A percentile compares a stretch with the other conserved stretches of the same genome.
Conservation (phyloP, 352 stramenopile species). For the Pythium brachiatum region DNA sequence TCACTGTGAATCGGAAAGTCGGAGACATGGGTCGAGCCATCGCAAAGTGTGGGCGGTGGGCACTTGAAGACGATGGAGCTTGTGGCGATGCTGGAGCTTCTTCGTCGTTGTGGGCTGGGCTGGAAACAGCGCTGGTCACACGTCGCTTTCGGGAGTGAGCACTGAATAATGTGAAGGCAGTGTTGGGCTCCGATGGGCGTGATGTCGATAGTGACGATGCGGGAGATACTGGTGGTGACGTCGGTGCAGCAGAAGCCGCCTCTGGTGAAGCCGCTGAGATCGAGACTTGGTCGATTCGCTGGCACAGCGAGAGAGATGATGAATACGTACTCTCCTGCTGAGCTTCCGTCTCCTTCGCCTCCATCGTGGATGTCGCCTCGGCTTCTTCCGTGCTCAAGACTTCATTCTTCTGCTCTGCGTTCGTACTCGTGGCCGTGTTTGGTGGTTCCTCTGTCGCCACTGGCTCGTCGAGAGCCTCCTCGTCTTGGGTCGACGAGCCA, state of each 20-base stretch:
- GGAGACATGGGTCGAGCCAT: conserved; percentile 25
- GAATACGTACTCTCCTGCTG: conserved; percentile 26
- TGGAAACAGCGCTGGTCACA: neutral
- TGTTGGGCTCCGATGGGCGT: conserved; percentile 1
- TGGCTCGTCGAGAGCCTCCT: neutral
- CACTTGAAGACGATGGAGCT: conserved; percentile 3
- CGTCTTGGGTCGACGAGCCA: neutral
- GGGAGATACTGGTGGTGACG: neutral
- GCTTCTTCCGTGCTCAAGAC: neutral
- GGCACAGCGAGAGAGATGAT: conserved; percentile 61
- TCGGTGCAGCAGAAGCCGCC: neutral
- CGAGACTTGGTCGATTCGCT: conserved; percentile 74
- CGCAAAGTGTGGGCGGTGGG: conserved; percentile 6
- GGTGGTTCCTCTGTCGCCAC: neutral
- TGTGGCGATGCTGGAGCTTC: conserved; percentile 1
- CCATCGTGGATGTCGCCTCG: neutral
- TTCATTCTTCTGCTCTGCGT: conserved; percentile 19
- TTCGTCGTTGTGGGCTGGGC: neutral
- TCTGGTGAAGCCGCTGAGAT: conserved; percentile 45
- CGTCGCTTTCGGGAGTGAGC: conserved; percentile 23
- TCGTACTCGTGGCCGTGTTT: neutral
- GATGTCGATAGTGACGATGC: conserved; percentile 9
- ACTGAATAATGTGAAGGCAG: conserved; percentile 26
- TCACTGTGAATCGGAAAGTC: conserved; percentile 26
- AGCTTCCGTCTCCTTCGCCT: neutral